Conservation (phyloP, 2,329 filamentous ascomycete species). For the Cytospora mali region DNA sequence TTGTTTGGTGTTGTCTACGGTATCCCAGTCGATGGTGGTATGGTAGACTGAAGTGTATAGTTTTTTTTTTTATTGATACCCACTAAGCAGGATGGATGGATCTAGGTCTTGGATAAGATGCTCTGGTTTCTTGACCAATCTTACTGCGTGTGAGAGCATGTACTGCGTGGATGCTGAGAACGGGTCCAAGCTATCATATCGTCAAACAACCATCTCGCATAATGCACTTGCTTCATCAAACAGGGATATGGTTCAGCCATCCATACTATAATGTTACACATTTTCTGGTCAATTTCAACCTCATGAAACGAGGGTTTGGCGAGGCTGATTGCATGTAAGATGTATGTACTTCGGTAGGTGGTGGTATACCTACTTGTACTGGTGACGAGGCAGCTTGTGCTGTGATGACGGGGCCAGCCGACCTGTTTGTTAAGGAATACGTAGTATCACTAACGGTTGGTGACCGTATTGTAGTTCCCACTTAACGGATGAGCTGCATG, state of each 20-base stretch:
- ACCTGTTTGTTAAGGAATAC: not conserved
- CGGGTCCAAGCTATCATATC: no score
- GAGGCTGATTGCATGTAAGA: not conserved
- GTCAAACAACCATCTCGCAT: no score
- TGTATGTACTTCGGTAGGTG: no score
- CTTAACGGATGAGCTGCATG: not conserved
- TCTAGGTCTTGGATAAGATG: not conserved
- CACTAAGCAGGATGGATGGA: not conserved
- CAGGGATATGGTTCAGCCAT: no score
- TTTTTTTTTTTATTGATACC: not conserved
- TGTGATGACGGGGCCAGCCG: not conserved
- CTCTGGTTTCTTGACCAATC: not conserved
- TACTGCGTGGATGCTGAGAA: no score
- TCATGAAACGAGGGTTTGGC: not conserved
- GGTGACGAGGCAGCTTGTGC: not conserved
- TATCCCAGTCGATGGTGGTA: no score
- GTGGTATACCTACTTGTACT: no score
- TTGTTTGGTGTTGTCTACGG: not conserved
- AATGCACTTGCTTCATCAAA: no score
- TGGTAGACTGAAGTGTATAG: not conserved
- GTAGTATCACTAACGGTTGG: not conserved
- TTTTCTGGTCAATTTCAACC: not conserved
- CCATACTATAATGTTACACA: not conserved
- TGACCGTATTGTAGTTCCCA: not conserved
- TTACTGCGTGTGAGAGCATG: not conserved